Evolutionary conservation across 2,329 filamentous ascomycete genomes (phyloP), one percentile per base, ranked within the genome.

Genomic region (Fusarium brachygibbosum): DNA sequence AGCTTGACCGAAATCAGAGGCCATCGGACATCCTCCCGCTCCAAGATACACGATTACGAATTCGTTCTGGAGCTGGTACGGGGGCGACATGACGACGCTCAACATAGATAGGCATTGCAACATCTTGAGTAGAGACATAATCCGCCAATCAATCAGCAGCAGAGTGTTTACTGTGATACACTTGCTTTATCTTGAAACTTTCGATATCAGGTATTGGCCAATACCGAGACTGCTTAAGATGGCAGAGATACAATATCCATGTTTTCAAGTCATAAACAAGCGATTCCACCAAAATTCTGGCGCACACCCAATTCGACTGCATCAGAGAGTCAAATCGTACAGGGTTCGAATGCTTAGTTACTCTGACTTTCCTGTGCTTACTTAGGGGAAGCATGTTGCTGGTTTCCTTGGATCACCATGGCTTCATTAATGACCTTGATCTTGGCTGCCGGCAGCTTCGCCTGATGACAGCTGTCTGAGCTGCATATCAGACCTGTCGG

Each of bases 21-120:
- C 31, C 14, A 63, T 63, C 58, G 58, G 58, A 42, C 56, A 34
- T 28, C 23, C 29, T 42, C 38, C 25, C 28, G 58, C 29, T 63
- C 29, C 19, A 38, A 63, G 32, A 50, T 42, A 50, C 51, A 61
- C 52, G 59, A 61, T 62, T 50, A 63, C 50, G 57, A 69, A 44
- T 46, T 53, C 34, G 8, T 63, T 42, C 51, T 59, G 63, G 51
- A 51, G 49, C 50, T 52, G 57, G 35, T 53, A 58, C 31, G 29
- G 13, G 31, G 11, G 38, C 16, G 23, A 17, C 23, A 63, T 63
- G 50, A 64, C 63, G 37, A 56, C 38, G 37, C 63, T 68, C 67
- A 70, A 70, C 67, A 68, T 61, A 68, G 68, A 69, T 48, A 69
- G 51, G 45, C 28, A 46, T 32, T 21, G 48, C 14, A n/a, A 37